Conservation (phyloP, 2,329 filamentous ascomycete genomes). For the Epichloe bromicola region DNA sequence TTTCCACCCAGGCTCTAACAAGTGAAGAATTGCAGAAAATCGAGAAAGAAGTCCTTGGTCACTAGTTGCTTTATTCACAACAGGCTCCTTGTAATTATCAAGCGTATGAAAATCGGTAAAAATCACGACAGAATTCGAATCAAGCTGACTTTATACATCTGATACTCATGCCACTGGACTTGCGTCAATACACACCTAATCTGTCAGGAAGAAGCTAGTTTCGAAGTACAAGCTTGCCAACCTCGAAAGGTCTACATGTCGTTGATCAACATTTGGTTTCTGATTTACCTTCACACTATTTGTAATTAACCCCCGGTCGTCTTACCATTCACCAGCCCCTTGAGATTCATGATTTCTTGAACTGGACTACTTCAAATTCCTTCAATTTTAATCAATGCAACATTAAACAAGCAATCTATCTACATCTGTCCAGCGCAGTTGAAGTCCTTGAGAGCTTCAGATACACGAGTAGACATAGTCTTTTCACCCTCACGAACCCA, state of each 20-base stretch:
- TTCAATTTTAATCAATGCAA: not conserved
- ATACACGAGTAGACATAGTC: slow-evolving; percentile 76
- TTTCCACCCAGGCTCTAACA: slow-evolving; percentile 23
- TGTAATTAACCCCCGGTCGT: no score
- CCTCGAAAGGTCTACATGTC: no score
- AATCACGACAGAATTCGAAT: not conserved
- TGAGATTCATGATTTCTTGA: not conserved
- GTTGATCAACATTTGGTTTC: no score
- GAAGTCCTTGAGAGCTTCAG: slow-evolving; percentile 81
- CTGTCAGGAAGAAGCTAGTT: no score
- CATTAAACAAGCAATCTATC: not conserved
- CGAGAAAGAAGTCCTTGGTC: slow-evolving; percentile 31
- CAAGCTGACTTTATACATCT: no score
- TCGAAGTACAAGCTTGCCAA: no score
- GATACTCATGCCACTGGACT: no score
- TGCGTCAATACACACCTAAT: no score
- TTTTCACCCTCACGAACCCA: slow-evolving; percentile 97
- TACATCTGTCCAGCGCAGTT: slow-evolving; percentile 37
- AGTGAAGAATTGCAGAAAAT: slow-evolving; percentile 28
- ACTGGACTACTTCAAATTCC: not conserved
- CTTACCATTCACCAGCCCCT: not conserved
- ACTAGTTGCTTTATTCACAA: slow-evolving; percentile 13
- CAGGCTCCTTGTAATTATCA: not conserved
- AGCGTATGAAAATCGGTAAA: not conserved
- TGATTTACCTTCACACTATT: no score